Evolutionary conservation across 371 early-diverging fungal genomes (phyloP).

Genomic region (Aphelidium insulamus): DNA sequence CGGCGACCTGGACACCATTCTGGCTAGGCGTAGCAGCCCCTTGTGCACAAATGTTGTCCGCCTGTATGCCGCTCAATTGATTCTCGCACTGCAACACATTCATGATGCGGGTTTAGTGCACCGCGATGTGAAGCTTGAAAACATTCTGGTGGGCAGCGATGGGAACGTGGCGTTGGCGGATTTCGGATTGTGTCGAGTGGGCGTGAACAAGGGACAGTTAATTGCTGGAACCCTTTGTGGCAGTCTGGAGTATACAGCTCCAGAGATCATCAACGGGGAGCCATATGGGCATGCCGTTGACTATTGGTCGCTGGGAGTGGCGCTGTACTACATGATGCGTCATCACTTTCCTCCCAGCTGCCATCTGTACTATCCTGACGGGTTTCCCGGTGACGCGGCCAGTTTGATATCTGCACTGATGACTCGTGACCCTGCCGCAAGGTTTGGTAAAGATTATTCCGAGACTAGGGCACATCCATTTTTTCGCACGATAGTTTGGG

Average conservation of each 20-base stretch:
- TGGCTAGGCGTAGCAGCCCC: too few relatives aligned
- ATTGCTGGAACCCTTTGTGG: too few relatives aligned
- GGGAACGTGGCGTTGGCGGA: conserved; percentile 68
- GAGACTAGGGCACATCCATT: conserved; percentile 41
- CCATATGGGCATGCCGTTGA: conserved; percentile 25
- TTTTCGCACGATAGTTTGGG: conserved; percentile 41
- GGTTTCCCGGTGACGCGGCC: conserved; percentile 20
- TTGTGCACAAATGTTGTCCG: too few relatives aligned
- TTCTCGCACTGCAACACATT: too few relatives aligned
- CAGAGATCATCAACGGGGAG: conserved; percentile 33
- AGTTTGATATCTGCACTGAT: conserved; percentile 24
- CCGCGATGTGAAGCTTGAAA: conserved; percentile 84
- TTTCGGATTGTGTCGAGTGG: conserved; percentile 72
- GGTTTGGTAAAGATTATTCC: conserved; percentile 14
- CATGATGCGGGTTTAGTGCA: conserved; percentile 49
- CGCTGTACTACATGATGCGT: conserved; percentile 23
- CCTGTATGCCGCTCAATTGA: too few relatives aligned
- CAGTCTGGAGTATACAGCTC: conserved; percentile 71
- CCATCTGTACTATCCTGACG: conserved; percentile 27
- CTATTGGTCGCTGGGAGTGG: conserved; percentile 38
- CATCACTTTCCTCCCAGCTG: conserved; percentile 33
- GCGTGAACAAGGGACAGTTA: too few relatives aligned
- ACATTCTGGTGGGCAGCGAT: conserved; percentile 40
- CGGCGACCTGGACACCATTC: too few relatives aligned
- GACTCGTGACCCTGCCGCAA: too few relatives aligned